Base-by-base conservation (phyloP, 2,329 filamentous ascomycete species). In the Cladosporium phlei region DNA sequence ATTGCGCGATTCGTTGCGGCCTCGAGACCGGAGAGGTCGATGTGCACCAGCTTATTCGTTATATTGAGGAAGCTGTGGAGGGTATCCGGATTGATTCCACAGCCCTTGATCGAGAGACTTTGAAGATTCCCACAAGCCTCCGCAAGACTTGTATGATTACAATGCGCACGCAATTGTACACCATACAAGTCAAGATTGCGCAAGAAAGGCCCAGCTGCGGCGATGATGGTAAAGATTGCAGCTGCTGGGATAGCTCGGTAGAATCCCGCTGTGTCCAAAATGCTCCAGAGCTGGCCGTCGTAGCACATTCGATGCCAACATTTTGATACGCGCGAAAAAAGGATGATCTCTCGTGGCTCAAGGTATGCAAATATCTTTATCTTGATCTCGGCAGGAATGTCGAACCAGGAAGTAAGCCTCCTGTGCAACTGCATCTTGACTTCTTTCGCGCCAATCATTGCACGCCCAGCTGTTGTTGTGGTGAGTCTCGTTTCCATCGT, bases 261-360 rank as follows among this genome's bases (percentile, higher is more conserved):
- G 66, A 91, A 97, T 39, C 86, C 82, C 6, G 88, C 84, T 6
- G 64, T 71, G 46, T 97, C 89, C 39, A 97, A 77, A 32, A 78
- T 80, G 3, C 82, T 83, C 93, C 93, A 98, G 12, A 97, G 70
- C 68, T 98, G 93, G 2, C 93, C 93, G 64, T 98, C 91, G 58
- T 91, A 95, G 68, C 91, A 96, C 67, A 87, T 82, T 38, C 77
- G 75, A 65, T 95, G 75, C 73, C 93, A 96, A 5, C 76, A 69
- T 64, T 82, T 88, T 62, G 82, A 91, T 16, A 93, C 85, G 14
- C 80, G 72, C 1, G 91, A 95, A 47, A 79, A 79, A 49, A 82
- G 79, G 9, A 96, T 81, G 27, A 97, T 78, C 62, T 97, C 84
- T 60, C 83, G 88, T 1, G 90, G 89, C 21, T 75, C 74, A 16